phyloP scores from a whole-genome alignment of 768 basidiomycete genomes.

The Calocybe gangraenosa region DNA sequence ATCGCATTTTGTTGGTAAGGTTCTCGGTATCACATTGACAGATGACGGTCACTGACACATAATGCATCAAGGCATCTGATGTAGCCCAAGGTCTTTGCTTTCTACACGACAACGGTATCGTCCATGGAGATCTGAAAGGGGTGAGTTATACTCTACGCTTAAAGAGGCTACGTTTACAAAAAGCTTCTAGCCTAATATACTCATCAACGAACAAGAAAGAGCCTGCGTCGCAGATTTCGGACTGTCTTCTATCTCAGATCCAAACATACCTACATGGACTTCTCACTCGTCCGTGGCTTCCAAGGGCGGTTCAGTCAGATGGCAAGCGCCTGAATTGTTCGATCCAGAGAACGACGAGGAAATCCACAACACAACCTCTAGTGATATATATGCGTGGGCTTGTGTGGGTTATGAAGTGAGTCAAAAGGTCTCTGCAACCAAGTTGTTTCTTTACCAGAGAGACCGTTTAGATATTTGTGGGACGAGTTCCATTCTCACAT shows the following conservation, averaged over 20 bases:
- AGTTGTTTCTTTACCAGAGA: not conserved
- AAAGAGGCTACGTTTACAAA: not conserved
- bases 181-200: not conserved
- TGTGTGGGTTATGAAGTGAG: not conserved
- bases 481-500: constrained; percentile 2
- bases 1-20: not conserved
- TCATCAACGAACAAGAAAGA: not conserved
- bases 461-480: not conserved
- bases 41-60: not conserved
- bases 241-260: not conserved
- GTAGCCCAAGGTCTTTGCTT: not conserved
- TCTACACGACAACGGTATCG: not conserved
- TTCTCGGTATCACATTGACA: not conserved
- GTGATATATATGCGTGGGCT: constrained; percentile 1
- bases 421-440: not conserved
- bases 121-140: not conserved
- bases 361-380: not conserved
- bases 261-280: not conserved
- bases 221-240: constrained; percentile 1
- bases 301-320: not conserved
- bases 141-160: not conserved
- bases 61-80: not conserved
- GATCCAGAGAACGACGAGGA: not conserved
- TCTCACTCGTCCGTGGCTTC: not conserved
- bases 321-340: constrained; percentile 2